These are phyloP conservation scores for Boletus albobrunnescens DNA, from an alignment of 1,284 basidiomycete species.

Conservation along the genomic window DNA sequence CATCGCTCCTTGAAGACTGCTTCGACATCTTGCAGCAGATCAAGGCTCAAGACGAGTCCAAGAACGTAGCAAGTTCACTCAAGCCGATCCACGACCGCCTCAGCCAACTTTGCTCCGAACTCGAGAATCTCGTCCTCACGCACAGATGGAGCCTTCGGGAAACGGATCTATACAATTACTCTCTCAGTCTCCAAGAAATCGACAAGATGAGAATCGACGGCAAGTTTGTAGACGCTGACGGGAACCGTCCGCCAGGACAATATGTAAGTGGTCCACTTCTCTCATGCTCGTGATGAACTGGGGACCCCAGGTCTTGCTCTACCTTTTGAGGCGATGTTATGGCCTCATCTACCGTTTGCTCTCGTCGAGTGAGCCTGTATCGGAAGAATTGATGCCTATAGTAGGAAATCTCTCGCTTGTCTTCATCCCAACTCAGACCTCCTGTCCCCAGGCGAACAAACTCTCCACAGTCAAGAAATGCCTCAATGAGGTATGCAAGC, in stretches of 20 bases:
- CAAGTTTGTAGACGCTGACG: constrained; percentile 94
- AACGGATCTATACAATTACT: constrained; percentile 95
- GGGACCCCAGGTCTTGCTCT: constrained; percentile 73
- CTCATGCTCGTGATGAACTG: not conserved
- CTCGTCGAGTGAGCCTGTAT: constrained; percentile 98
- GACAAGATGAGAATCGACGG: constrained; percentile 96
- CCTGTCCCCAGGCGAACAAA: constrained; percentile 73
- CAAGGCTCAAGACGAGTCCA: constrained; percentile 89
- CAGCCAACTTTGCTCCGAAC: constrained; percentile 77
- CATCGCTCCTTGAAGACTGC: constrained; percentile 91
- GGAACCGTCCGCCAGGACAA: constrained; percentile 87
- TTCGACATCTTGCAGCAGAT: constrained; percentile 98
- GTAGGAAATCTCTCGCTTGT: constrained; percentile 44
- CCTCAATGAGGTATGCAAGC: constrained; percentile 94
- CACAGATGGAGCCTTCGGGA: constrained; percentile 97
- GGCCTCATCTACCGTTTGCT: constrained; percentile 93
- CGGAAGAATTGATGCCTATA: constrained; percentile 94
- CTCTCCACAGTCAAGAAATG: constrained; percentile 93
- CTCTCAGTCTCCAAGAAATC: constrained; percentile 91
- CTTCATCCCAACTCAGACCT: not conserved
- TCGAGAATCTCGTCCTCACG: constrained; percentile 88
- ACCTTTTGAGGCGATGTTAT: constrained; percentile 91
- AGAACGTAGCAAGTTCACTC: constrained; percentile 82
- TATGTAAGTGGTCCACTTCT: constrained; percentile 55
- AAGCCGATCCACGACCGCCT: constrained; percentile 96